Base-by-base conservation (phyloP, 164 flowering plant species). In the Taxillus chinensis region DNA sequence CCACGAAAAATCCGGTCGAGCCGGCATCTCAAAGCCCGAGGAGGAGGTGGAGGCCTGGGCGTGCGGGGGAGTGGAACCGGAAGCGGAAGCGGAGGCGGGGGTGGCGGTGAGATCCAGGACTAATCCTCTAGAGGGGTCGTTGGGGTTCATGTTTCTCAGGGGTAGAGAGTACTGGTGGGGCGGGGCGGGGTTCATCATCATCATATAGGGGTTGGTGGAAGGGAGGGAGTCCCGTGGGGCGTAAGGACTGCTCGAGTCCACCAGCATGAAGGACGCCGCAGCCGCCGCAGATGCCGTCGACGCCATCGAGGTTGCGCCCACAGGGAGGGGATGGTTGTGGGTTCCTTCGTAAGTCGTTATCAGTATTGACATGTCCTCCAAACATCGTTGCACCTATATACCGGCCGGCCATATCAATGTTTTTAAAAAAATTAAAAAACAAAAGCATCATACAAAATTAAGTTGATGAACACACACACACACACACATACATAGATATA, bases 291-390 rank as follows among this genome's bases (percentile, higher is more conserved):
- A 71, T 16, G 86, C 65, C 7, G 91, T 79, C 0, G 88, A 80
- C 55, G 88, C 89, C 88, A 86, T 78, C 40, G 92, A 82, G 0
- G 86, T 80, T 8, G 86, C 92, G 6, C 86, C 85, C 5, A 86
- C 86, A 0, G 92, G 92, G 17, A 84, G 77, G 5, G 87, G 87
- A 64, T 86, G 92, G 74, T 86, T 86, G 59, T 86, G 92, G 3
- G 80, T 82, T 7, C 92, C 92, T 75, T 86, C 89, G 39, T 86
- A 86, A 9, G 89, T 86, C 68, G 89, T 84, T 65, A 82, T 82
- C 4, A 86, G 80, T 46, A 84, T 84, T 0, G 92, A 82, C 87
- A 84, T 84, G 74, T 86, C 92, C 54, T 86, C 89, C 37, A 77
- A 62, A 69, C 92, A 84, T 72, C 89, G 75, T 77, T 86, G 92